phyloP scores from a whole-genome alignment of 805 yeast species.

The Myxozyma nipponensis region DNA sequence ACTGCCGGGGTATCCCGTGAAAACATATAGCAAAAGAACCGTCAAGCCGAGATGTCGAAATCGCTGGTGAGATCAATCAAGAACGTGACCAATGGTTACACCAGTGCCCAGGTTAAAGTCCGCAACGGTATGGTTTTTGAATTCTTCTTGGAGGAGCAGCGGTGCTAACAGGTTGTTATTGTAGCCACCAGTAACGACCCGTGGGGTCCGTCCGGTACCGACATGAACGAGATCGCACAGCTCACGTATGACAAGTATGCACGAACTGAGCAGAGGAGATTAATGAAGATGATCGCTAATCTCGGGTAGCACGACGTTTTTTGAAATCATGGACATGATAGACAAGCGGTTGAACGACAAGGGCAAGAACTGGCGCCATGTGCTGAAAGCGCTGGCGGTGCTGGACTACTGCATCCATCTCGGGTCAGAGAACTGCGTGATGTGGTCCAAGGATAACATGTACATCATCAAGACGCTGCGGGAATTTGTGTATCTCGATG shows the following conservation, averaged over 20 bases:
- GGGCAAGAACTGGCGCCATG: conserved; percentile 97
- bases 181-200: conserved; percentile 82
- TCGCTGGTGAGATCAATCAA: conserved; percentile 40
- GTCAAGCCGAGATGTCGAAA: conserved; percentile 8
- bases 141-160: too few species aligned
- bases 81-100: conserved; percentile 86
- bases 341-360: conserved; percentile 90
- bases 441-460: conserved; percentile 87
- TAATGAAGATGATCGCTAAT: not conserved
- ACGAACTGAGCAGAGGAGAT: conserved; percentile 2
- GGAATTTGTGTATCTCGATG: conserved; percentile 82
- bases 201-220: conserved; percentile 72
- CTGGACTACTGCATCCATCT: conserved; percentile 79
- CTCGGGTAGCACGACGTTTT: conserved; percentile 54
- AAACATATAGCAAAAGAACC: too few species aligned
- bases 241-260: conserved; percentile 57
- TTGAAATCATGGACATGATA: conserved; percentile 90
- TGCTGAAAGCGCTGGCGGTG: conserved; percentile 84
- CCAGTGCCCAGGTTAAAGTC: conserved; percentile 78
- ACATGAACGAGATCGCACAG: conserved; percentile 79
- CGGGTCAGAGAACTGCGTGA: conserved; percentile 84
- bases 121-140: conserved; percentile 49
- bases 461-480: conserved; percentile 85
- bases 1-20: too few species aligned
- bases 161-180: not conserved